Percentiles rank a stretch among this genome's conserved stretches.
Conservation (phyloP, 1,284 basidiomycete genomes). For the Golubevia pallescens region DNA sequence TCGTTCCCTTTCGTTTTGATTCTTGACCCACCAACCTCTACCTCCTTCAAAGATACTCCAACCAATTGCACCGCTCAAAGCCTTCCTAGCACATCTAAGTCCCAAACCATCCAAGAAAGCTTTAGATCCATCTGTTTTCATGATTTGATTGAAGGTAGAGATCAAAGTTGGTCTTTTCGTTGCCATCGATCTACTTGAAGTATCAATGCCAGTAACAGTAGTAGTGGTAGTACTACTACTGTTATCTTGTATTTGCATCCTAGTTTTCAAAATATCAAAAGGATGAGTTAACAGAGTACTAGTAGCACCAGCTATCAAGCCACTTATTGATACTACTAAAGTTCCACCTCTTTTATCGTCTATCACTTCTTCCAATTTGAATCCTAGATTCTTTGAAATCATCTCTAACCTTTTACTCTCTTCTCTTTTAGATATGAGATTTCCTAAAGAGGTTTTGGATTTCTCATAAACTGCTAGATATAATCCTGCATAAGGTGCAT, state of each 20-base stretch:
- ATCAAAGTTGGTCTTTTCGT: background rate
- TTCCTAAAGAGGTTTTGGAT: constrained; percentile 35
- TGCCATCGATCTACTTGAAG: background rate
- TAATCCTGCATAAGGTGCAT: constrained; percentile 93
- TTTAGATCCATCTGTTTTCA: constrained; percentile 19
- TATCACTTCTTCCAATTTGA: background rate
- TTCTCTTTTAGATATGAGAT: background rate
- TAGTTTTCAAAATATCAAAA: constrained; percentile 61
- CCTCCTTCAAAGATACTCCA: constrained; percentile 61
- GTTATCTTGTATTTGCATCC: constrained; percentile 52
- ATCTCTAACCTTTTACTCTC: background rate
- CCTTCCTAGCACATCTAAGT: constrained; percentile 54
- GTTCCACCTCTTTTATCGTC: constrained; percentile 4
- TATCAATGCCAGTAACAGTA: background rate
- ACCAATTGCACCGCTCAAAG: constrained; percentile 53
- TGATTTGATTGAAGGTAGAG: background rate
- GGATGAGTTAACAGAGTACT: constrained; percentile 60
- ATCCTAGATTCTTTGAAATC: background rate
- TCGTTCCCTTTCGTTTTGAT: no score
- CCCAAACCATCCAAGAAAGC: constrained; percentile 55
- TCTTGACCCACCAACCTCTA: constrained; percentile 27
- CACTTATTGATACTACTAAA: constrained; percentile 10
- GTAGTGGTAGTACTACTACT: constrained; percentile 1
- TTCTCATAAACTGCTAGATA: constrained; percentile 89
- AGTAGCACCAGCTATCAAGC: constrained; percentile 46